Conservation (phyloP, 108 stramenopile genomes). For the Fragilaria crotonensis region DNA sequence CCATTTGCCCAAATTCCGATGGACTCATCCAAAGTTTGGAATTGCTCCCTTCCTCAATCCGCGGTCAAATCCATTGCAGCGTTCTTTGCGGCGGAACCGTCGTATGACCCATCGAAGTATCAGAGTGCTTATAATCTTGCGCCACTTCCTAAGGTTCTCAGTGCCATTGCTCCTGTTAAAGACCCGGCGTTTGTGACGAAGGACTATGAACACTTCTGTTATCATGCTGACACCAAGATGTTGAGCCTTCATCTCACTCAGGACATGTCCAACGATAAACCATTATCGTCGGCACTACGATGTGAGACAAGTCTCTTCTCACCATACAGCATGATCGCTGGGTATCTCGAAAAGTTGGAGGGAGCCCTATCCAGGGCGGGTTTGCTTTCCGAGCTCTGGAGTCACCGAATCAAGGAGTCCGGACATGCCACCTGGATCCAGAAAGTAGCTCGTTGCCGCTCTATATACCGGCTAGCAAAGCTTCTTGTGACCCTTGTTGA, state of each 20-base stretch:
- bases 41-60: not conserved
- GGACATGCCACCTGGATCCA: slow-evolving; percentile 28
- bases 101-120: slow-evolving; percentile 31
- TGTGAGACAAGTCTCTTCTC: slow-evolving; percentile 18
- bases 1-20: slow-evolving; percentile 35
- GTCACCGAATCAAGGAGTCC: slow-evolving; percentile 13
- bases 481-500: slow-evolving; percentile 56
- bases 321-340: slow-evolving; percentile 39
- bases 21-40: slow-evolving; percentile 1
- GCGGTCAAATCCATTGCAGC: not conserved
- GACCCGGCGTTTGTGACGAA: slow-evolving; percentile 4
- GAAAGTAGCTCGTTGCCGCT: slow-evolving; percentile 32
- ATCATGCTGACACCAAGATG: not conserved
- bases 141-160: slow-evolving; percentile 3
- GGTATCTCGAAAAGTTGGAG: slow-evolving; percentile 46
- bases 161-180: slow-evolving; percentile 4
- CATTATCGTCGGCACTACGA: slow-evolving; percentile 12
- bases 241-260: slow-evolving; percentile 15
- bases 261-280: slow-evolving; percentile 19
- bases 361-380: slow-evolving; percentile 28
- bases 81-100: slow-evolving; percentile 10
- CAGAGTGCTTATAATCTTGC: slow-evolving; percentile 25
- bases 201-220: slow-evolving; percentile 26
- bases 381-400: slow-evolving; percentile 54
- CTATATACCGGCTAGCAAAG: slow-evolving; percentile 27